Evolutionary conservation across 768 basidiomycete genomes (phyloP).

Genomic region (Lepiota venenata): DNA sequence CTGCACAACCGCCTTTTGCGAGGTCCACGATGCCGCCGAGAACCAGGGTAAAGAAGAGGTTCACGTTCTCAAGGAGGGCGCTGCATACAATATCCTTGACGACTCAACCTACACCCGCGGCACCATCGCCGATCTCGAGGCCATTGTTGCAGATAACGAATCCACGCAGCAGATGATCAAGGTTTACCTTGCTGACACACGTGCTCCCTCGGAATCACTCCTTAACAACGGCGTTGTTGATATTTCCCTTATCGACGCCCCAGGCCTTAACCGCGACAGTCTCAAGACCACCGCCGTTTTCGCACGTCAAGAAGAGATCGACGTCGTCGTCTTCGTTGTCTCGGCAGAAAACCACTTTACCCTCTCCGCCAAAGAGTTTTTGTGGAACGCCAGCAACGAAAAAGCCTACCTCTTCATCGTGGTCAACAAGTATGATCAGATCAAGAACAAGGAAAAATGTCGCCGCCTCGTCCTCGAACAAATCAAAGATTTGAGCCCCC

Average conservation of each 20-base stretch:
- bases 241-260: slow-evolving; percentile 97
- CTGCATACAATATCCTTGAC: slow-evolving; percentile 66
- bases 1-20: slow-evolving; percentile 95
- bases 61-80: slow-evolving; percentile 72
- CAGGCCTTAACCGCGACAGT: slow-evolving; percentile 94
- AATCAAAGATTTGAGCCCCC: slow-evolving; percentile 89
- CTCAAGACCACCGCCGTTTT: slow-evolving; percentile 94
- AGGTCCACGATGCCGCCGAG: slow-evolving; percentile 88
- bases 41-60: slow-evolving; percentile 81
- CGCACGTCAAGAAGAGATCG: slow-evolving; percentile 95
- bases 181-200: slow-evolving; percentile 83
- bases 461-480: slow-evolving; percentile 86
- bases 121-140: slow-evolving; percentile 68
- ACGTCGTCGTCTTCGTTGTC: slow-evolving; percentile 97
- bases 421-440: slow-evolving; percentile 96
- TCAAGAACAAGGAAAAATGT: slow-evolving; percentile 94
- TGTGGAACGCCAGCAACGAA: slow-evolving; percentile 89
- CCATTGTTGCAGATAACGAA: slow-evolving; percentile 74
- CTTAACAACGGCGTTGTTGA: slow-evolving; percentile 95
- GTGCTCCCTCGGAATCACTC: slow-evolving; percentile 76
- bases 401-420: slow-evolving; percentile 98
- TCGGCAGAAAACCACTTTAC: slow-evolving; percentile 99
- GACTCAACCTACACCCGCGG: slow-evolving; percentile 73
- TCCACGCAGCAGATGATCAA: slow-evolving; percentile 74
- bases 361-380: slow-evolving; percentile 90